Evolutionary conservation across 768 basidiomycete genomes (phyloP), one percentile per base, ranked within the genome.

Genomic region (Coprinopsis cinerea): DNA sequence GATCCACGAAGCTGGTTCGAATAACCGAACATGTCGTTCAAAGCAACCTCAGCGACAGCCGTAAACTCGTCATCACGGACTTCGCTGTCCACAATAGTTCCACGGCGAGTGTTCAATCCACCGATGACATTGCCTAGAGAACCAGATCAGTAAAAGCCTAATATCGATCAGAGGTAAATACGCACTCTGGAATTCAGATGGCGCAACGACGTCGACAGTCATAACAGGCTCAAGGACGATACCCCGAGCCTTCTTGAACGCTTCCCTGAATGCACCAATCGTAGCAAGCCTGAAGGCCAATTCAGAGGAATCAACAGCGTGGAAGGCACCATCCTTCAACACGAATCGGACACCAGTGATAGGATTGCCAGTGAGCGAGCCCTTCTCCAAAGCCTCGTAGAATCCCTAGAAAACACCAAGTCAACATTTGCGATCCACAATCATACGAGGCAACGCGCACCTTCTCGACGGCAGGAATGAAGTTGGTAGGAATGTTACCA

Each of bases 21-120:
- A 64, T 97, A 97, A 15, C 92, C 90, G 62, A 99, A 99, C 95
- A 98, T 98, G 58, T 98, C 95, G 65, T 92, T 96, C 67, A 99
- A 66, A 6, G 91, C 84, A 11, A 99, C 94, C 61, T 97, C 95
- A 18, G 92, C 92, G 24, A 79, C 75, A 48, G 86, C 79, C 3
- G 90, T 92, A 62, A 99, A 98, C 67, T 99, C 95, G 57, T 98
- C 96, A 57, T 96, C 94, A 36, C 95, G 83, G 26, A 95, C 87
- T 68, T 98, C 96, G 58, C 89, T 95, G 60, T 97, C 95, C 35
- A 94, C 72, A 60, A 99, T 96, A 2, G 89, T 92, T 3, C 96
- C 96, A 40, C 92, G 83, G 24, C 96, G 81, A 44, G 85, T 81
- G 64, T 96, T 99, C 57, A 99, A 68, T 10, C 91, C 91, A 25